Evolutionary conservation across 2,329 filamentous ascomycete species (phyloP).

Genomic region (Apiospora koreana): DNA sequence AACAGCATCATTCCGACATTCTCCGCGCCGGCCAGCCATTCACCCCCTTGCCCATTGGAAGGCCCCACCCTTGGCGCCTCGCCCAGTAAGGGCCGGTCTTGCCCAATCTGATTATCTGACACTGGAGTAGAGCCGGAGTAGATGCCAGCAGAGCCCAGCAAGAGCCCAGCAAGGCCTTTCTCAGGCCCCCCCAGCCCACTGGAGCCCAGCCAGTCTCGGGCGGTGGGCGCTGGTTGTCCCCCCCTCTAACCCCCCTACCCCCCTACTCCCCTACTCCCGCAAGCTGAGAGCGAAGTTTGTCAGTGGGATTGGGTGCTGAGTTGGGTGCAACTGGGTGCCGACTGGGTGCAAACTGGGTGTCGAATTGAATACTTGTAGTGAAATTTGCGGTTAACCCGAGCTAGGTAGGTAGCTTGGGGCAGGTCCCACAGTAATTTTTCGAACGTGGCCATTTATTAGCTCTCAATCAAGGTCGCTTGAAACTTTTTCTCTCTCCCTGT

Average conservation of each 20-base stretch:
- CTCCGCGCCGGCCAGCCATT: slow-evolving; percentile 2
- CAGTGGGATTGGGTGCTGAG: background rate
- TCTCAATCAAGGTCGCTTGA: slow-evolving; percentile 1
- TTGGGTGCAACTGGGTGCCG: background rate
- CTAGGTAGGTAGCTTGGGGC: slow-evolving; percentile 8
- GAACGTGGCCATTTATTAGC: slow-evolving; percentile 9
- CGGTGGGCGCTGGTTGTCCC: background rate
- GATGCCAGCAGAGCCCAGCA: no score
- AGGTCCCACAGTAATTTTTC: slow-evolving; percentile 1
- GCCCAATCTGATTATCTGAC: slow-evolving; percentile 7
- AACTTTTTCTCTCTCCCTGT: slow-evolving; percentile 9
- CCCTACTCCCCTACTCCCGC: background rate
- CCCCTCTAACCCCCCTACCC: background rate
- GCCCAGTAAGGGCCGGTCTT: slow-evolving; percentile 3
- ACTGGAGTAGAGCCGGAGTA: background rate
- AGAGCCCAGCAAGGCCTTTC: background rate
- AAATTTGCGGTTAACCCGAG: slow-evolving; percentile 8
- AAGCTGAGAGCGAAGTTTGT: background rate
- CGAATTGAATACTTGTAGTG: background rate
- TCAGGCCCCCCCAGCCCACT: background rate
- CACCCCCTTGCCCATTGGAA: background rate
- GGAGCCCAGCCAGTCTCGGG: slow-evolving; percentile 1
- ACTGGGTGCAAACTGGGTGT: background rate
- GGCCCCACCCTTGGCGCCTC: background rate
- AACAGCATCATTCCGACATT: slow-evolving; percentile 6